Base-by-base conservation (phyloP, 1,139 yeast genomes). In the Casaregolazyma lundiana region DNA sequence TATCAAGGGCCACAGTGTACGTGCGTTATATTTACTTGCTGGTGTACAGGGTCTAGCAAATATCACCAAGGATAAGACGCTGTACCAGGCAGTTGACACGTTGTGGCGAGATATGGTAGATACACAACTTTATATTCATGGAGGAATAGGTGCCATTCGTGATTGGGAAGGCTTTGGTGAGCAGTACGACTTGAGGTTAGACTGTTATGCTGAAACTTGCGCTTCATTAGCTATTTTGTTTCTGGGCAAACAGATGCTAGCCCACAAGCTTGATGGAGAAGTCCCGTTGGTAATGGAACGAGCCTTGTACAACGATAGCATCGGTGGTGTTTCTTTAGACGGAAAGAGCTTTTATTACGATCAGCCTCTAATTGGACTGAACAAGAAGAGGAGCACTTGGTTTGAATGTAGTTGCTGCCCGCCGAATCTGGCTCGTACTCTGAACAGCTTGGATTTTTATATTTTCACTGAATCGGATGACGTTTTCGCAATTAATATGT, bases 131-230 rank as follows among this genome's bases (percentile, higher is more conserved):
- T 58, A 58, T 42, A 54, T 59, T 19, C 59, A 55, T 45, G 64
- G 63, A 15, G 64, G 63, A 7, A 59, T 60, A 46, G 64, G 64
- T 0, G 40, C 63, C 6, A 46, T 54, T 29, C 49, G 30, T 18
- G 47, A 50, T 20, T 60, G 60, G 59, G 64, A 60, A 53, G 64
- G 64, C 1, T 60, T 60, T 47, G 63, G 61, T 13, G 55, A 53
- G 18, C 44, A 50, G 16, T 60, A 55, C 32, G 62, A 56, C 17
- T 48, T 60, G 29, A 48, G 56, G 35, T 54, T 61, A 58, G 53
- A 54, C 35, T 56, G 63, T 24, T 60, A 60, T 35, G 52, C 56
- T 17, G 64, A 60, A 44, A 60, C 63, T 2, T 60, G 64, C 52
- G 64, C 46, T 3, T 44, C 46, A 4, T 32, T 44, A 11, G 46